phyloP scores from a whole-genome alignment of 2,329 filamentous ascomycete species.

The Trichoderma asperellum region DNA sequence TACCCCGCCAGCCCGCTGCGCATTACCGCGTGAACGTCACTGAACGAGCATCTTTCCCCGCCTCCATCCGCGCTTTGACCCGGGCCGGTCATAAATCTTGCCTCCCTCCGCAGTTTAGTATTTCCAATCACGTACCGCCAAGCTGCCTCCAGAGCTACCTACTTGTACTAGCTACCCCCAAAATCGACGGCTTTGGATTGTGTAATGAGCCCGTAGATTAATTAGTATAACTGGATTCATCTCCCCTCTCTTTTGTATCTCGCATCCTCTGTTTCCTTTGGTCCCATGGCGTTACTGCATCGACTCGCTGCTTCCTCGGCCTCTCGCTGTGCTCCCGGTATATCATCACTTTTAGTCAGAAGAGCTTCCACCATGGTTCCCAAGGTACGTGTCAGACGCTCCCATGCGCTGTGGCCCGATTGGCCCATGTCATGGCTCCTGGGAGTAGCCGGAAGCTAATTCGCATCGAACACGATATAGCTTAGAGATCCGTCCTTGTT shows the following conservation, averaged over 20 bases:
- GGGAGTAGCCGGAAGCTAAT: not conserved
- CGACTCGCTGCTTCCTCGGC: slow-evolving; percentile 38
- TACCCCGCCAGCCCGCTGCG: slow-evolving; percentile 1
- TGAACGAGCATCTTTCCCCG: not conserved
- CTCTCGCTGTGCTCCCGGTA: slow-evolving; percentile 39
- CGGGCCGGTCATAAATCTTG: slow-evolving; percentile 14
- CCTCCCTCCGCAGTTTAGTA: slow-evolving; percentile 21
- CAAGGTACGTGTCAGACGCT: slow-evolving; percentile 41
- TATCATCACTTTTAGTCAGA: slow-evolving; percentile 40
- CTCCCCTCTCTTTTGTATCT: not conserved
- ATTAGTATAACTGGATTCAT: not conserved
- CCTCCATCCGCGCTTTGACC: slow-evolving; percentile 21
- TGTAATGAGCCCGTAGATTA: not conserved
- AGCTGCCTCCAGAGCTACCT: not conserved
- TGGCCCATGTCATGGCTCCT: not conserved
- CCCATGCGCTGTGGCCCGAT: not conserved
- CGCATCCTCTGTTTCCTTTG: not conserved
- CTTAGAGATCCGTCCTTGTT: slow-evolving; percentile 80
- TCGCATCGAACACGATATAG: slow-evolving; percentile 44
- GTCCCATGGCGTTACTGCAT: slow-evolving; percentile 41
- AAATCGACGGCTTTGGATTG: not conserved
- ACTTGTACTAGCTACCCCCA: not conserved
- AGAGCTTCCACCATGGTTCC: slow-evolving; percentile 54
- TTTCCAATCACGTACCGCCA: slow-evolving; percentile 23
- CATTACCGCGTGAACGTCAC: slow-evolving; percentile 11